phyloP scores from a whole-genome alignment of 2,329 filamentous ascomycete species.

The Blastomyces gilchristii region DNA sequence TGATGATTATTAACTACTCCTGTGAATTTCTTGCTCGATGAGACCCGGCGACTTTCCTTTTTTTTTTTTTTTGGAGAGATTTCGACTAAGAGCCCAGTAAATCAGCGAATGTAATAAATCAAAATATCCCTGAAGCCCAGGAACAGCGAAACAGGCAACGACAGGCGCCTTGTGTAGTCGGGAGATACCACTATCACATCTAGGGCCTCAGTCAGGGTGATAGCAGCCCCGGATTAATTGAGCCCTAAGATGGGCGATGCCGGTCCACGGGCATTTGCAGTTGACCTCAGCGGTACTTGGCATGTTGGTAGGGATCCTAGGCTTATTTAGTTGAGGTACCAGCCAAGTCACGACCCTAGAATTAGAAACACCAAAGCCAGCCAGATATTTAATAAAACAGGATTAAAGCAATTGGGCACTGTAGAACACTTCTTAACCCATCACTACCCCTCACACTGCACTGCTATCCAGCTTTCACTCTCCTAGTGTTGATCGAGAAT shows the following conservation, averaged over 20 bases:
- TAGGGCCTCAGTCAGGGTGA: too few species aligned
- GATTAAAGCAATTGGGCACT: not conserved
- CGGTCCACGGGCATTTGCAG: too few species aligned
- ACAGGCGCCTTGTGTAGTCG: not conserved
- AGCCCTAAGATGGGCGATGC: too few species aligned
- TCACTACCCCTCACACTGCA: not conserved
- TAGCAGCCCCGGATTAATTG: not conserved
- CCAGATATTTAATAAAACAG: not conserved
- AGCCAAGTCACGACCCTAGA: constrained; percentile 1
- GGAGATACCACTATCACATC: not conserved
- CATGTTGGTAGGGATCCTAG: not conserved
- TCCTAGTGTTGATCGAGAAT: not conserved
- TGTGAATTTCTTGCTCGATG: not conserved
- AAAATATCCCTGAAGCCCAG: not conserved
- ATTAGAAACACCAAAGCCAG: not conserved
- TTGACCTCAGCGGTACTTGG: not conserved
- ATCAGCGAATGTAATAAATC: not conserved
- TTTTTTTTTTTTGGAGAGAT: not conserved
- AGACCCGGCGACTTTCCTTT: not conserved
- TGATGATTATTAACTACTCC: not conserved
- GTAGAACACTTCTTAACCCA: not conserved
- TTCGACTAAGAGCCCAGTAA: not conserved
- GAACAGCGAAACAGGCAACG: not conserved
- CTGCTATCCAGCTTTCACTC: not conserved
- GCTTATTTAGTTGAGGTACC: not conserved